Percentiles rank a stretch among this genome's conserved stretches.
Conservation (phyloP, 2,329 filamentous ascomycete species). For the Colletotrichum echinochloae region DNA sequence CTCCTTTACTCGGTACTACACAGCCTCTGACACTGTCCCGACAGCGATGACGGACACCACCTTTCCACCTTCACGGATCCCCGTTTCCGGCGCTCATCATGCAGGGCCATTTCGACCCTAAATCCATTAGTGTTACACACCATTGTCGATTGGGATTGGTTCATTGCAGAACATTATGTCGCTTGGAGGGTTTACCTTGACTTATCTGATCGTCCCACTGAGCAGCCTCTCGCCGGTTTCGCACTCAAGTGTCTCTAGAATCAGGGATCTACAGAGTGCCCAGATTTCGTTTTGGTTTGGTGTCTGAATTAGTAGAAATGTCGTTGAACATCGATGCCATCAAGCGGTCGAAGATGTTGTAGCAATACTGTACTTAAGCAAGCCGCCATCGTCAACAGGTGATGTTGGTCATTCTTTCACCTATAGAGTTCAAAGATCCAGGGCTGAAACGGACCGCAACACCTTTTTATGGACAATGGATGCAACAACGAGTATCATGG, state of each 20-base stretch:
- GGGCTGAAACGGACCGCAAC: no score
- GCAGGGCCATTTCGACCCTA: background rate
- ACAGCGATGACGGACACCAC: slow-evolving; percentile 9
- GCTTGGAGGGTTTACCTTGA: background rate
- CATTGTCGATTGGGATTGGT: background rate
- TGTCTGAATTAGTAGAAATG: no score
- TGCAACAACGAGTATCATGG: no score
- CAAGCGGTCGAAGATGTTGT: background rate
- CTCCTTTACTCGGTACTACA: no score
- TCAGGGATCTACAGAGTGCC: no score
- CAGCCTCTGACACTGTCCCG: background rate
- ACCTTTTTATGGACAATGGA: no score
- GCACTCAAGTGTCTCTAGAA: background rate
- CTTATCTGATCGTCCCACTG: background rate
- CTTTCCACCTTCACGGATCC: background rate
- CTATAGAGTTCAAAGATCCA: no score
- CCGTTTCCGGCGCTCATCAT: background rate
- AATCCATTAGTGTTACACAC: no score
- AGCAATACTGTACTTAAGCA: background rate
- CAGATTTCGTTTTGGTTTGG: background rate
- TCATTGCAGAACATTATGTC: background rate
- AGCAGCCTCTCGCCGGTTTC: background rate
- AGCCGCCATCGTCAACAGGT: background rate
- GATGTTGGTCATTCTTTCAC: no score
- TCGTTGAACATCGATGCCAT: no score